Evolutionary conservation across 2,329 filamentous ascomycete species (phyloP).

Genomic region (Fusarium pseudonygamai): DNA sequence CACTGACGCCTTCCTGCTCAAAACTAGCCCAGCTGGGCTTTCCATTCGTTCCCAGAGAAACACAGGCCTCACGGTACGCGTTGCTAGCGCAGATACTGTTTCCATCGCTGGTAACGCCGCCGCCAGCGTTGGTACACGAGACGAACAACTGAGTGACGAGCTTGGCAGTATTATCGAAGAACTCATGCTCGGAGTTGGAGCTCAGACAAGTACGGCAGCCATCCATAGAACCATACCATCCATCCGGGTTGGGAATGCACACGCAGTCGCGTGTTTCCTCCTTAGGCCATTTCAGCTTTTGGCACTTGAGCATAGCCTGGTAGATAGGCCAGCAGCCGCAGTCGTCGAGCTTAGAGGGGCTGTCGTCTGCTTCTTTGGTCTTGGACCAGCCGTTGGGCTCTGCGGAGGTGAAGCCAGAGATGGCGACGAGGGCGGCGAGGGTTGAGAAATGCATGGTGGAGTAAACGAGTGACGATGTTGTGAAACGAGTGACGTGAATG

Average conservation of each 20-base stretch:
- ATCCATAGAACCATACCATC: constrained; percentile 37
- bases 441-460: constrained; percentile 8
- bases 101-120: constrained; percentile 29
- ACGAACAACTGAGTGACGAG: constrained; percentile 37
- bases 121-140: constrained; percentile 31
- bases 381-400: constrained; percentile 33
- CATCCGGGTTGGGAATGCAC: constrained; percentile 31
- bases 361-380: constrained; percentile 25
- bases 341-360: constrained; percentile 35
- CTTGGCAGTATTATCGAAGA: constrained; percentile 28
- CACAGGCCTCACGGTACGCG: constrained; percentile 23
- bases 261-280: constrained; percentile 23
- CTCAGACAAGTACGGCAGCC: constrained; percentile 32
- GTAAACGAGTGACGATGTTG: neutral
- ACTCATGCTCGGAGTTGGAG: constrained; percentile 11
- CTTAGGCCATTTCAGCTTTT: constrained; percentile 27
- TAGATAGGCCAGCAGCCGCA: constrained; percentile 38
- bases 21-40: constrained; percentile 26
- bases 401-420: constrained; percentile 16
- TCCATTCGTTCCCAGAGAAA: constrained; percentile 17
- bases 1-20: neutral
- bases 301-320: constrained; percentile 29
- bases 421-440: constrained; percentile 5
- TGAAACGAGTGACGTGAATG: neutral
- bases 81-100: constrained; percentile 30